phyloP scores from a whole-genome alignment of 2,329 filamentous ascomycete species.

The Immersiporthe knoxdaviesiana region DNA sequence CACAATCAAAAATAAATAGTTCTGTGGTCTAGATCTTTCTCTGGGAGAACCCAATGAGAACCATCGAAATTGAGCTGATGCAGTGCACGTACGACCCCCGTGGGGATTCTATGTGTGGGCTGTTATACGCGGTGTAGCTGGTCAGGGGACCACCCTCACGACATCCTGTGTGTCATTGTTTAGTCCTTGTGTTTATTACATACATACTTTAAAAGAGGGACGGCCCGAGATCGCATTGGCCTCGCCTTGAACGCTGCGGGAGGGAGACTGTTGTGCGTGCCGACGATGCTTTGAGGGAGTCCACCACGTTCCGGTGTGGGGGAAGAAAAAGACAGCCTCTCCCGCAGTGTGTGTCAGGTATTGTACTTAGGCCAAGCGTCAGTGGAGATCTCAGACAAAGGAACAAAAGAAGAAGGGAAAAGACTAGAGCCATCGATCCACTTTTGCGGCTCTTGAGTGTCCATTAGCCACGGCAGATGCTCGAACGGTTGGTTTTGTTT shows the following conservation, averaged over 20 bases:
- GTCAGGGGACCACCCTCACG: not conserved
- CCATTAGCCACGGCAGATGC: not conserved
- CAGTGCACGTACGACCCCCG: not conserved
- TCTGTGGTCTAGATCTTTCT: not conserved
- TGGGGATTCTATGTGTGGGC: not conserved
- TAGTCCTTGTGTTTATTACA: not conserved
- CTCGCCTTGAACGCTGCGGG: not conserved
- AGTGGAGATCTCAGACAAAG: not conserved
- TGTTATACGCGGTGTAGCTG: not conserved
- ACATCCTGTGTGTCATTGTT: not conserved
- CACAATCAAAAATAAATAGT: not conserved
- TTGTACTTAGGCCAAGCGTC: not conserved
- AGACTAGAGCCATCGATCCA: not conserved
- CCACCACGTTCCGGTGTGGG: not conserved
- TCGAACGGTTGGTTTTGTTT: not conserved
- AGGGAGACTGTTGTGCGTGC: not conserved
- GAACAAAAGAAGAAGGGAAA: not conserved
- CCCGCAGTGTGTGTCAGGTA: not conserved
- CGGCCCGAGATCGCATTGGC: conserved; percentile 3
- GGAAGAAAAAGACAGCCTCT: not conserved
- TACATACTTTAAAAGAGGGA: not conserved
- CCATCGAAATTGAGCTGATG: not conserved
- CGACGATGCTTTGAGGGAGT: not conserved
- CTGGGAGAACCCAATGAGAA: not conserved
- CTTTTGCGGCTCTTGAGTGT: not conserved